A percentile compares a stretch with the other conserved stretches of the same genome.
Evolutionary conservation across 108 stramenopile genomes (phyloP).

Genomic region (Fistulifera solaris): DNA sequence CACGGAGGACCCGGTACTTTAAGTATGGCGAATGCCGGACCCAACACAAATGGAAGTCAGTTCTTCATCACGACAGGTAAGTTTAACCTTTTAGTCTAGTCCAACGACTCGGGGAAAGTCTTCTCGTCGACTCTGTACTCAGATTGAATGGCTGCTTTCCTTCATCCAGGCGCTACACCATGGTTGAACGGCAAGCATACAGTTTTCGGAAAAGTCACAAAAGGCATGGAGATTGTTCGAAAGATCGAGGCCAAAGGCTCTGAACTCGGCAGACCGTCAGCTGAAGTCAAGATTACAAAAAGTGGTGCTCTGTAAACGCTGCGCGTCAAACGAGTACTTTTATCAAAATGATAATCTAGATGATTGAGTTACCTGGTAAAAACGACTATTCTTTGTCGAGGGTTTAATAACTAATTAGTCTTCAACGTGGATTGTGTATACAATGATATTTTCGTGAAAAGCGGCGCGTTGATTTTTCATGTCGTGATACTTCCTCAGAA

Average conservation of each 20-base stretch:
- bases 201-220: conserved; percentile 66
- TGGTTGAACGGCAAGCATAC: conserved; percentile 97
- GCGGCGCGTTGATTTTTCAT: too few relatives aligned
- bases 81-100: too few relatives aligned
- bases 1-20: conserved; percentile 60
- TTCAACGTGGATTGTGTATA: too few relatives aligned
- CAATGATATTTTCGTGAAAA: too few relatives aligned
- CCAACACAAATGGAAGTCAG: conserved; percentile 91
- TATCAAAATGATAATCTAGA: too few relatives aligned
- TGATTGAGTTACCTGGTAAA: too few relatives aligned
- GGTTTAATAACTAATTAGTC: too few relatives aligned
- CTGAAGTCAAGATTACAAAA: conserved; percentile 64
- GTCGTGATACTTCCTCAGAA: too few relatives aligned
- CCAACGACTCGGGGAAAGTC: too few relatives aligned
- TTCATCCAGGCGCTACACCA: conserved; percentile 56
- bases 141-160: too few relatives aligned
- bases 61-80: conserved; percentile 90
- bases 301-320: conserved; percentile 49
- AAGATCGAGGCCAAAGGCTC: conserved; percentile 79
- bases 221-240: conserved; percentile 83
- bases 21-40: conserved; percentile 74
- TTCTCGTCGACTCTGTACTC: too few relatives aligned
- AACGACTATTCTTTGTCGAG: too few relatives aligned
- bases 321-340: background rate
- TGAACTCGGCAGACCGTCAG: conserved; percentile 42